These are phyloP conservation scores for Diaporthe sp. DNA, from an alignment of 2,329 filamentous ascomycete genomes.

Conservation along the genomic window DNA sequence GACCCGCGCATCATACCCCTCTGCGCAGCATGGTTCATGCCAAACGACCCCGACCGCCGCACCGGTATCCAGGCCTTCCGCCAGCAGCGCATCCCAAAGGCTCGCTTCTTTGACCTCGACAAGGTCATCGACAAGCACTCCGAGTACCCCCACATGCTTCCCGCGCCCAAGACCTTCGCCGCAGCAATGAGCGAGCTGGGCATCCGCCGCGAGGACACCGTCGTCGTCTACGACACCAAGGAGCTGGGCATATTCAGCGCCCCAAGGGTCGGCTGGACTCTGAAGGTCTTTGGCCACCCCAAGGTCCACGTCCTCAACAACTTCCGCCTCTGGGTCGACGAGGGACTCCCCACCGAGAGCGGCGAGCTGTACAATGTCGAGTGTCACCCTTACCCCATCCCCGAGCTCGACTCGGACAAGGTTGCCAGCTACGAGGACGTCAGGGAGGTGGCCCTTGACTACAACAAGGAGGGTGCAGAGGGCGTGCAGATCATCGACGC, in stretches of 20 bases:
- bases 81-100: slow-evolving; percentile 85
- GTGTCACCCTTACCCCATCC: slow-evolving; percentile 75
- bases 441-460: slow-evolving; percentile 79
- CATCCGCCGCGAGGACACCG: slow-evolving; percentile 86
- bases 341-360: slow-evolving; percentile 85
- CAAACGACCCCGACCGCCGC: slow-evolving; percentile 81
- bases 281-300: slow-evolving; percentile 89
- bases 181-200: slow-evolving; percentile 90
- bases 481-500: slow-evolving; percentile 93
- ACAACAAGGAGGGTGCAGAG: slow-evolving; percentile 86
- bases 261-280: slow-evolving; percentile 93
- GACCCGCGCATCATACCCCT: slow-evolving; percentile 88
- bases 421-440: slow-evolving; percentile 88
- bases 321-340: slow-evolving; percentile 92
- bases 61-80: slow-evolving; percentile 86
- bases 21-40: slow-evolving; percentile 96
- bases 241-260: slow-evolving; percentile 96
- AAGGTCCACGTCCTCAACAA: slow-evolving; percentile 95
- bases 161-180: slow-evolving; percentile 83
- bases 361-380: slow-evolving; percentile 79
- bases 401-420: slow-evolving; percentile 69
- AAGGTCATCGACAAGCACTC: slow-evolving; percentile 88
- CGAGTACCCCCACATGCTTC: slow-evolving; percentile 97
- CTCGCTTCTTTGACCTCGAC: slow-evolving; percentile 97
- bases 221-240: slow-evolving; percentile 94